phyloP scores from a whole-genome alignment of 805 yeast species.

The Blastobotrys chiropterorum region DNA sequence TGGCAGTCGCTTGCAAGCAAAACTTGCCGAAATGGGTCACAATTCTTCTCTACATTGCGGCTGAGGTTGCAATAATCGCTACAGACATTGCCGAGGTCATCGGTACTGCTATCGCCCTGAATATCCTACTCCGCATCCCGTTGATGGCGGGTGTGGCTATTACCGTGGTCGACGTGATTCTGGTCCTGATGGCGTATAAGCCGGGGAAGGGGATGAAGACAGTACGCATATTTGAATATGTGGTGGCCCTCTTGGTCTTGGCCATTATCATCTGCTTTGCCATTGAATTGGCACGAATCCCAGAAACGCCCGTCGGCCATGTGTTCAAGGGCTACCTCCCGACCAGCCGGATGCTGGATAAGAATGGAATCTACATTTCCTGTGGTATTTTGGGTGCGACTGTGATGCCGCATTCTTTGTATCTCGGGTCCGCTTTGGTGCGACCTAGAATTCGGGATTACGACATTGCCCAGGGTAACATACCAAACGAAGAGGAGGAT shows the following conservation, averaged over 20 bases:
- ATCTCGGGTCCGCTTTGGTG: conserved; percentile 82
- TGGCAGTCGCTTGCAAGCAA: conserved; percentile 79
- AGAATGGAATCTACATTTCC: conserved; percentile 67
- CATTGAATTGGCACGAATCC: conserved; percentile 67
- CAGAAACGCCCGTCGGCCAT: conserved; percentile 45
- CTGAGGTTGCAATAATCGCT: conserved; percentile 88
- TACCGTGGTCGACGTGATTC: conserved; percentile 78
- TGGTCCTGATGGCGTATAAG: conserved; percentile 80
- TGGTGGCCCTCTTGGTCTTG: conserved; percentile 70
- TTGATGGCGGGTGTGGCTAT: conserved; percentile 75
- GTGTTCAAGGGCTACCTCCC: conserved; percentile 68
- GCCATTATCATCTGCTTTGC: conserved; percentile 84
- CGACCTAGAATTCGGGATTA: conserved; percentile 77
- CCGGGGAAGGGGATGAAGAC: conserved; percentile 78
- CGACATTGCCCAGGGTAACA: conserved; percentile 59
- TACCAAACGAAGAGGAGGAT: conserved; percentile 24
- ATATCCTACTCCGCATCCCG: conserved; percentile 76
- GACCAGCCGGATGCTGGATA: conserved; percentile 41
- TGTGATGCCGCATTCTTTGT: conserved; percentile 90
- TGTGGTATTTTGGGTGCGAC: conserved; percentile 91
- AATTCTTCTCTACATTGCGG: conserved; percentile 56
- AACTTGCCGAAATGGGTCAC: conserved; percentile 56
- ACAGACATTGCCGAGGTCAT: conserved; percentile 96
- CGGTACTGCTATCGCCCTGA: conserved; percentile 93
- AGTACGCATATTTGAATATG: conserved; percentile 72